Conservation (phyloP, 2,329 filamentous ascomycete species). For the Colletotrichum sp. region DNA sequence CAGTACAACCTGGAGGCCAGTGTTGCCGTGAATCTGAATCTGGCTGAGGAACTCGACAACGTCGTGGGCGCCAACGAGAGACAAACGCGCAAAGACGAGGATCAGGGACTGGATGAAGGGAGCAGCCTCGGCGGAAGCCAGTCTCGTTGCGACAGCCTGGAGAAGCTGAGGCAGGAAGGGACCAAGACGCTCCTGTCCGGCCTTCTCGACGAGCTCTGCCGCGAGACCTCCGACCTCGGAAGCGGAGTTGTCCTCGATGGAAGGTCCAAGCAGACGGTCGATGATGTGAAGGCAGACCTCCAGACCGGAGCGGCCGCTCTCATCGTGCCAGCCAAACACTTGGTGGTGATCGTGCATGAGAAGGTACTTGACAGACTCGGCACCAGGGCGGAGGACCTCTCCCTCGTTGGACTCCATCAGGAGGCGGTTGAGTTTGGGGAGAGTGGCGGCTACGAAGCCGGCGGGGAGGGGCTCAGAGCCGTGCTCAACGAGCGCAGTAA, state of each 20-base stretch:
- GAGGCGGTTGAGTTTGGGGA: slow-evolving; percentile 86
- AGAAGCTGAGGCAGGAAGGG: slow-evolving; percentile 89
- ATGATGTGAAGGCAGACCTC: slow-evolving; percentile 92
- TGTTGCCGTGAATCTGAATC: slow-evolving; percentile 79
- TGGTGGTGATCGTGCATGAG: slow-evolving; percentile 89
- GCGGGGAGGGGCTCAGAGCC: slow-evolving; percentile 84
- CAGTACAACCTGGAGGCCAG: slow-evolving; percentile 86
- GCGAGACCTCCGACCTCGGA: slow-evolving; percentile 96
- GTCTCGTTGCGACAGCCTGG: slow-evolving; percentile 83
- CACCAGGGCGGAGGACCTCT: slow-evolving; percentile 85
- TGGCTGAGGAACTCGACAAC: slow-evolving; percentile 91
- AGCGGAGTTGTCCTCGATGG: slow-evolving; percentile 90
- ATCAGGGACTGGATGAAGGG: slow-evolving; percentile 96
- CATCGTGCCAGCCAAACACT: slow-evolving; percentile 85
- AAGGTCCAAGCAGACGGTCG: slow-evolving; percentile 82
- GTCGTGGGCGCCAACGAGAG: slow-evolving; percentile 82
- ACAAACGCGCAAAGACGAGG: slow-evolving; percentile 90
- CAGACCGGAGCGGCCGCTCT: slow-evolving; percentile 79
- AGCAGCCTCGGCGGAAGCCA: slow-evolving; percentile 82
- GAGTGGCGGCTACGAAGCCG: slow-evolving; percentile 82
- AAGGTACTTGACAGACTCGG: slow-evolving; percentile 86
- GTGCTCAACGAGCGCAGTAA: slow-evolving; percentile 81
- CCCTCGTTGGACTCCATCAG: slow-evolving; percentile 86
- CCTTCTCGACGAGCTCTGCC: slow-evolving; percentile 93
- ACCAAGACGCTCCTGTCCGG: slow-evolving; percentile 87